Conservation (phyloP, 1,284 basidiomycete genomes). For the Violaceomyces palustris region DNA sequence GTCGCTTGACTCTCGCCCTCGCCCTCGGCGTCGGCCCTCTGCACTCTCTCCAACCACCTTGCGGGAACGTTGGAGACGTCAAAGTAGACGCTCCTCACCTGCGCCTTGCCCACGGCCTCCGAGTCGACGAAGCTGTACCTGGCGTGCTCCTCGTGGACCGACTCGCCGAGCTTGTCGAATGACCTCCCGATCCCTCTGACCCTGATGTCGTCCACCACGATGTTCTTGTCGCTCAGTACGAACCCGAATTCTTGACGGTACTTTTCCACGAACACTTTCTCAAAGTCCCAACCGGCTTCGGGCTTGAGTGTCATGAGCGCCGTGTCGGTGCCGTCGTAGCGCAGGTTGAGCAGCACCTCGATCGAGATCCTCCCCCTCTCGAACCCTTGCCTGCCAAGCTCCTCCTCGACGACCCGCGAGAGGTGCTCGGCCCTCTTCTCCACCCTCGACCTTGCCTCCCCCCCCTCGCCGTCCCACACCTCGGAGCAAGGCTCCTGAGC, state of each 20-base stretch:
- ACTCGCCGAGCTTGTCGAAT: slow-evolving; percentile 73
- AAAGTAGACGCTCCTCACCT: slow-evolving; percentile 56
- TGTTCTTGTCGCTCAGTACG: slow-evolving; percentile 68
- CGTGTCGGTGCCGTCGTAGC: slow-evolving; percentile 68
- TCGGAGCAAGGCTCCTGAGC: slow-evolving; percentile 79
- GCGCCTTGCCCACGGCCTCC: slow-evolving; percentile 11
- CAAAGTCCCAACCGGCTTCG: slow-evolving; percentile 66
- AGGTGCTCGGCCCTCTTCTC: slow-evolving; percentile 54
- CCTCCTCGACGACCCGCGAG: slow-evolving; percentile 61
- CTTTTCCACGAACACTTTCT: slow-evolving; percentile 64
- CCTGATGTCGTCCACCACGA: slow-evolving; percentile 88
- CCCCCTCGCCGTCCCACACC: slow-evolving; percentile 55
- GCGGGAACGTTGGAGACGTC: slow-evolving; percentile 49
- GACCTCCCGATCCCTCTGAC: slow-evolving; percentile 75
- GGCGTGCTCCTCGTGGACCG: slow-evolving; percentile 66
- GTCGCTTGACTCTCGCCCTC: no score
- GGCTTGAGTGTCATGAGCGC: slow-evolving; percentile 75
- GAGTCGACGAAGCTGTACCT: neutral
- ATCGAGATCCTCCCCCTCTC: slow-evolving; percentile 64
- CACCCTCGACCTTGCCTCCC: slow-evolving; percentile 6
- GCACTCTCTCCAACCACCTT: no score
- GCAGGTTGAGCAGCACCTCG: slow-evolving; percentile 72
- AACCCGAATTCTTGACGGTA: slow-evolving; percentile 70
- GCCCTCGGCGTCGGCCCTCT: no score
- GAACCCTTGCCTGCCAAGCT: slow-evolving; percentile 76